A percentile compares a stretch with the other conserved stretches of the same genome.
Conservation (phyloP, 1,284 basidiomycete species). For the Trichosporon inkin region DNA sequence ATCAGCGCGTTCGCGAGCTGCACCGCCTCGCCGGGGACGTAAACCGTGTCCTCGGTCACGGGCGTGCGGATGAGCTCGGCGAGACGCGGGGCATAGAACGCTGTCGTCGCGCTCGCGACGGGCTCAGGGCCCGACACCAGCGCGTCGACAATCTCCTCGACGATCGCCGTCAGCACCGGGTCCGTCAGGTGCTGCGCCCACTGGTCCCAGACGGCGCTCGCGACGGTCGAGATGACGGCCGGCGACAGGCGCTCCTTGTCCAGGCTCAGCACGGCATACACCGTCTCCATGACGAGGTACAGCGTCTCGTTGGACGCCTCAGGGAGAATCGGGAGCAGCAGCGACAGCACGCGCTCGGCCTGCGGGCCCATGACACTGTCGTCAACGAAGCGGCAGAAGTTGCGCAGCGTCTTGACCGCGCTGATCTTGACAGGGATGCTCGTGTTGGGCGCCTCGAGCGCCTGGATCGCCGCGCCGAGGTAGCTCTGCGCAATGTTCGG, state of each 20-base stretch:
- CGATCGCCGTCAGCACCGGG: constrained; percentile 79
- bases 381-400: constrained; percentile 54
- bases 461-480: constrained; percentile 75
- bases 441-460: constrained; percentile 68
- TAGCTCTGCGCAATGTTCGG: constrained; percentile 71
- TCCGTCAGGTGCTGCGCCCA: constrained; percentile 88
- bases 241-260: constrained; percentile 65
- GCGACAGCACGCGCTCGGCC: constrained; percentile 70
- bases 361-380: constrained; percentile 60
- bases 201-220: constrained; percentile 64
- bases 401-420: constrained; percentile 74
- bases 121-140: constrained; percentile 56
- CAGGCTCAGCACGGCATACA: constrained; percentile 71
- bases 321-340: constrained; percentile 76
- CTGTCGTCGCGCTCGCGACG: constrained; percentile 56
- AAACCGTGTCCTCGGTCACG: constrained; percentile 63
- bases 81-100: constrained; percentile 67
- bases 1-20: constrained; percentile 71
- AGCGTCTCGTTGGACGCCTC: constrained; percentile 81
- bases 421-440: constrained; percentile 85
- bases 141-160: constrained; percentile 73
- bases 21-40: constrained; percentile 67
- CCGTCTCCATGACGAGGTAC: constrained; percentile 81
- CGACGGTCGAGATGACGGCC: constrained; percentile 63
- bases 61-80: constrained; percentile 60